Base-by-base conservation (phyloP, 75 land plant genomes). In the Chamaecyparis obtusa region DNA sequence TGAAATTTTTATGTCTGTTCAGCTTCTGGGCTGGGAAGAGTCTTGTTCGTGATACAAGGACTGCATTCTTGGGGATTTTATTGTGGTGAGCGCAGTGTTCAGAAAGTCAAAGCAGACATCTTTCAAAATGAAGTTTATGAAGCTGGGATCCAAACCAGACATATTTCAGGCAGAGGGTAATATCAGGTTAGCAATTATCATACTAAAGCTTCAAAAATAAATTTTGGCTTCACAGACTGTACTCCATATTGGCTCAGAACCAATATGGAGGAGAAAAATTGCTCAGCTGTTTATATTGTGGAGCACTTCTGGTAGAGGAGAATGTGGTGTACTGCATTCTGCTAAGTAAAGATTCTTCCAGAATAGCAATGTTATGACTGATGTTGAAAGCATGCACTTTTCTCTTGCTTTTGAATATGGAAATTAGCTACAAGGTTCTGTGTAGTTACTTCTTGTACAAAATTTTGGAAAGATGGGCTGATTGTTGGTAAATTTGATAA, bases 81-180 rank as follows among this genome's bases (percentile, higher is more conserved):
- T 51, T 9, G 41, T 57, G 72, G 41, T 69, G 3, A 84, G 77
- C 39, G 9, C 0, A 37, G 35, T 24, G 17, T 19, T 84, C 27
- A 74, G 69, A 30, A 33, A n/a, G 32, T 17, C 83, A 9, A 60
- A 84, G n/a, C 6, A 88, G 51, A 89, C 35, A 49, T 60, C 17
- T 37, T 82, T 15, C 64, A 86, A 77, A 55, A 92, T 92, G 93
- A 92, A 92, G 93, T 92, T 85, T 86, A 92, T 92, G 93, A 89
- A 91, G 89, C 85, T 92, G 87, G 93, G 93, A 85, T 87, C 90
- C 55, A 91, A 91, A 86, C 89, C 92, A 76, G 92, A 92, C 87
- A 71, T 85, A 32, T 92, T 92, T 82, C 83, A 88, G 54, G 72
- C 85, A 36, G 92, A 88, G 32, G 93, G 92, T 11, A 91, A 89